Conservation (phyloP, 305 asterid species). For the Nicotiana rustica region DNA sequence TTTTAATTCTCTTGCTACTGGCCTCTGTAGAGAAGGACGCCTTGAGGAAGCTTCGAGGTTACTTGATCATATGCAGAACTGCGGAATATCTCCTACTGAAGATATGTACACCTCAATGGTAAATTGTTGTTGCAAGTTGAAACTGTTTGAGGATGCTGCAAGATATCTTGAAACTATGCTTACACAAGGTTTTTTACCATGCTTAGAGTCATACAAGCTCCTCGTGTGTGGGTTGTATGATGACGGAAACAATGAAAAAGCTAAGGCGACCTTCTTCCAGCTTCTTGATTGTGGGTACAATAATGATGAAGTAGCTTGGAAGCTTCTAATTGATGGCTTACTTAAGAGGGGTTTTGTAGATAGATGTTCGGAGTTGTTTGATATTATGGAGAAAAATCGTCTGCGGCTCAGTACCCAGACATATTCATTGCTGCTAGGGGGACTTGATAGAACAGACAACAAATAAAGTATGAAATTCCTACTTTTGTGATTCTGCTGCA, state of each 20-base stretch:
- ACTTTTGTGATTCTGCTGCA: not conserved
- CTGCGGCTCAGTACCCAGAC: conserved; percentile 61
- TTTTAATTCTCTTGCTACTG: conserved; percentile 58
- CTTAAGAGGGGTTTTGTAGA: conserved; percentile 62
- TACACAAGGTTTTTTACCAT: conserved; percentile 56
- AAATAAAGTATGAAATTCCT: conserved; percentile 33
- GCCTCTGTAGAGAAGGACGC: conserved; percentile 74
- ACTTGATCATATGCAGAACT: conserved; percentile 61
- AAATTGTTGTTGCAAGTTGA: conserved; percentile 68
- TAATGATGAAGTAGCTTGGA: conserved; percentile 83
- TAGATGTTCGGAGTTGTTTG: conserved; percentile 62
- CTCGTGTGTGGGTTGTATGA: conserved; percentile 75
- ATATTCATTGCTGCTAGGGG: conserved; percentile 61
- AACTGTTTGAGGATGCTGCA: conserved; percentile 60
- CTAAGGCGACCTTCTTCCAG: conserved; percentile 55
- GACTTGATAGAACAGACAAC: conserved; percentile 47
- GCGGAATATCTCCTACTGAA: conserved; percentile 58
- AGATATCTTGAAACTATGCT: conserved; percentile 60
- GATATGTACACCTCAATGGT: conserved; percentile 59
- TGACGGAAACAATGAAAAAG: conserved; percentile 60
- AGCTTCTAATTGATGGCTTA: conserved; percentile 76
- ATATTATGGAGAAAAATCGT: conserved; percentile 62
- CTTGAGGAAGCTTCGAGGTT: conserved; percentile 62
- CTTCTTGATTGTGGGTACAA: conserved; percentile 74
- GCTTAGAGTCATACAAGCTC: conserved; percentile 60